phyloP scores from a whole-genome alignment of 176 grass and related monocot genomes.

The Puccinellia tenuiflora region DNA sequence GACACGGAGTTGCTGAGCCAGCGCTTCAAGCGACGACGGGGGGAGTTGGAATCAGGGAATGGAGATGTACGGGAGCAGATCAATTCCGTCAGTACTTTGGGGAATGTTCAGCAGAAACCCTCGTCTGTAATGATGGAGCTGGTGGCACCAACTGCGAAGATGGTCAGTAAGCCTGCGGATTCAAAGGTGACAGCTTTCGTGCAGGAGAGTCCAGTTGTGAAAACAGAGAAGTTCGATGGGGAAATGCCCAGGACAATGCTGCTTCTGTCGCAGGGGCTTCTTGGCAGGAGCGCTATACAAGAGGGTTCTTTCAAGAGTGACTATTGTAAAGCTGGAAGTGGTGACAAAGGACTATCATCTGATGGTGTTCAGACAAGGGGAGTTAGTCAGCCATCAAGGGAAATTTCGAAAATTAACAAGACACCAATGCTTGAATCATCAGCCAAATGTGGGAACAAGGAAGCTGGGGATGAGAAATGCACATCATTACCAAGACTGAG shows the following conservation, averaged over 20 bases:
- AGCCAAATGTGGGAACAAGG: not conserved
- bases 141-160: not conserved
- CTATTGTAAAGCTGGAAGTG: not conserved
- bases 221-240: not conserved
- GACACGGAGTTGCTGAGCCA: conserved; percentile 20
- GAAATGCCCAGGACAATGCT: not conserved
- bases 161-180: not conserved
- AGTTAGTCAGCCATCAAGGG: not conserved
- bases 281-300: not conserved
- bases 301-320: conserved; percentile 4
- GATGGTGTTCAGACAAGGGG: not conserved
- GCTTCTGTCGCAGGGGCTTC: not conserved
- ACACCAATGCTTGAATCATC: not conserved
- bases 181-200: not conserved
- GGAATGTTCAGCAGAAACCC: not conserved
- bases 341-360: not conserved
- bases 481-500: not conserved
- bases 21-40: not conserved
- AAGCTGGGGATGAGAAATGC: not conserved
- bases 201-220: not conserved
- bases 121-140: not conserved
- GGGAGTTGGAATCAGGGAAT: not conserved
- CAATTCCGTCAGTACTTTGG: not conserved
- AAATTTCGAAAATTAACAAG: not conserved
- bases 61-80: not conserved